Base-by-base conservation (phyloP, 306 rosid genomes). In the Cicer arietinum region DNA sequence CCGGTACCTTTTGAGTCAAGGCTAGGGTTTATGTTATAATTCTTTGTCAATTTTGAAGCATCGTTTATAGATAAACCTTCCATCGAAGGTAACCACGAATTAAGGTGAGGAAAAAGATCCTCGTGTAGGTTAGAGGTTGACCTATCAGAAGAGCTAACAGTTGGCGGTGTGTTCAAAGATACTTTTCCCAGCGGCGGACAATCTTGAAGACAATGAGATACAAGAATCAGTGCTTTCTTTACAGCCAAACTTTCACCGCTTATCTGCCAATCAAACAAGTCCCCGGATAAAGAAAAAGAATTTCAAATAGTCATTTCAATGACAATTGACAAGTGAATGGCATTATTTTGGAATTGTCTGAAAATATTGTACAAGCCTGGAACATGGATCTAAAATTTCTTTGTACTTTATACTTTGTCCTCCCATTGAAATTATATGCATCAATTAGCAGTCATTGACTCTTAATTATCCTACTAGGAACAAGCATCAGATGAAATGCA, bases 131-230 rank as follows among this genome's bases (percentile, higher is more conserved):
- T 80, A 57, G 78, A 59, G 45, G 86, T 74, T 8, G 67, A 45
- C 59, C 67, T 66, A 20, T 74, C 74, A 42, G 79, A 80, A 56
- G 79, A 54, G 79, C 69, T 74, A 57, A 51, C 41, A 44, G 77
- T 56, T 30, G 71, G 72, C 18, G 71, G 69, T 12, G 59, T 39
- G 10, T 25, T 75, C 47, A 47, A 69, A 54, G 79, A 52, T 50
- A 75, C 65, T 76, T 79, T 86, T 65, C 44, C 67, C 39, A 77
- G 12, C 9, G 84, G 84, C 1, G 87, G 85, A 78, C 86, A 83
- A 78, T 82, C 88, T 76, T 85, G 90, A 69, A 89, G 89, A 81
- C 86, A 83, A 7, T 53, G 57, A 67, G 90, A 83, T 51, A 81
- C 89, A 56, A 75, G 76, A 73, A 86, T 53, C 73, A 83, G 71